These are phyloP conservation scores for Curvularia spicifera DNA, from an alignment of 2,329 filamentous ascomycete genomes.

Conservation along the genomic window DNA sequence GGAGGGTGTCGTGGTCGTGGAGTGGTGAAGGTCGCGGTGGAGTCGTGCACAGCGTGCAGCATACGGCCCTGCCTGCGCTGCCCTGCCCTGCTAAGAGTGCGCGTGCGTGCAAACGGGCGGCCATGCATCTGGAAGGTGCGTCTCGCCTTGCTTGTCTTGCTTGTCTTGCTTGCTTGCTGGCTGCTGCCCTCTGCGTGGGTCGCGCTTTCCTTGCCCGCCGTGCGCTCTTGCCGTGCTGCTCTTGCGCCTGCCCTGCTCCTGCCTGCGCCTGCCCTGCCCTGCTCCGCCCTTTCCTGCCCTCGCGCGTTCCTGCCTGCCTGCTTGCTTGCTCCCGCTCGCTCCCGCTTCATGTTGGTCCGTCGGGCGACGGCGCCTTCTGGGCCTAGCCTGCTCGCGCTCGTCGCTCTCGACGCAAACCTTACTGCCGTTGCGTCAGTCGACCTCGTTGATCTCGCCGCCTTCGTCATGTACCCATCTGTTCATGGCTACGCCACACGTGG, in stretches of 20 bases:
- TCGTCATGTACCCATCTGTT: neutral
- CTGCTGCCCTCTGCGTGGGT: neutral
- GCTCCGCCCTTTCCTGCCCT: constrained; percentile 2
- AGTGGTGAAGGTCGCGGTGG: neutral
- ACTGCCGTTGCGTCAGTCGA: neutral
- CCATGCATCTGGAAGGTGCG: neutral
- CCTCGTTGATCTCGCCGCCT: neutral
- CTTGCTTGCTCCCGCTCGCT: neutral
- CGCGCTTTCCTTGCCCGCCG: constrained; percentile 10
- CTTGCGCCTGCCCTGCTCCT: neutral
- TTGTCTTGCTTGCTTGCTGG: neutral
- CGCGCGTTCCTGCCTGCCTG: constrained; percentile 3
- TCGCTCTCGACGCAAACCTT: neutral
- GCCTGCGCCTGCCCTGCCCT: constrained; percentile 2
- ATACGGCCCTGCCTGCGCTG: neutral
- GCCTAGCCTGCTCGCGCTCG: constrained; percentile 16
- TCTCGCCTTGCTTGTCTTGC: too few relatives aligned
- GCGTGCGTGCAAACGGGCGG: neutral
- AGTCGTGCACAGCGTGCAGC: neutral
- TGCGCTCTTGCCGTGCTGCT: constrained; percentile 3
- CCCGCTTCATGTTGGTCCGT: neutral
- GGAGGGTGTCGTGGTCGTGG: neutral
- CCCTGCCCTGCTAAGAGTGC: too few relatives aligned
- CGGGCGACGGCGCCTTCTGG: constrained; percentile 8
- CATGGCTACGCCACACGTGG: neutral